Base-by-base conservation (phyloP, 805 yeast genomes). In the Zygoascus tannicola region DNA sequence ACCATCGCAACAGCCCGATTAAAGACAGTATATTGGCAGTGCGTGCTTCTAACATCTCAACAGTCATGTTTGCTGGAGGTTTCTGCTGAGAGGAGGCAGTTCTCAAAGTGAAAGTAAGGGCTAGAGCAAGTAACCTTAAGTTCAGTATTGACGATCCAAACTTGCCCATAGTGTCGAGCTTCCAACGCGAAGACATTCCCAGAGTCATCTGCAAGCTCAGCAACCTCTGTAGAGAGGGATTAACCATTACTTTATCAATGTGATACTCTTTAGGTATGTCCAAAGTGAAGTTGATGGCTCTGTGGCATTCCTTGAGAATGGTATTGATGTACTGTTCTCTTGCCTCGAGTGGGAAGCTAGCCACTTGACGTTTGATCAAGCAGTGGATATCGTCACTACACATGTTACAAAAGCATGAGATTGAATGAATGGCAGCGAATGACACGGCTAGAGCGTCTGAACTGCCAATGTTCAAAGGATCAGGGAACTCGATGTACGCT, bases 1-100 rank as follows among this genome's bases (percentile, higher is more conserved):
- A 74, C 96, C 97, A 90, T 54, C 85, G 76, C 5, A 83, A 76
- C 33, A 82, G 75, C 0, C 97, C 97, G n/a, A 85, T 62, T 52
- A 67, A 53, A 3, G 57, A 44, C 5, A 50, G 42, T 21, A 59
- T 40, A 41, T 60, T 60, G 40, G 45, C 52, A 40, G 61, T 55
- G 19, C 53, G 48, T n/a, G 56, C 44, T 16, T 53, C 50, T 3
- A 57, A 44, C 21, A 59, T 60, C 5, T 49, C 46, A 20, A 21
- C 21, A n/a, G 37, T 20, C 32, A 71, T 70, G 1, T 67, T 57
- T 4, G 72, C 70, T 12, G 62, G 68, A 32, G 74, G 75, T 51
- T 76, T 77, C 43, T 62, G 44, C 18, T 37, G 40, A 35, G 47
- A 38, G 32, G 58, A 20, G 46, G 50, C 41, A 40, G 81, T 66